phyloP scores from a whole-genome alignment of 495 filamentous ascomycete species.

The Stereocaulon alpinum region DNA sequence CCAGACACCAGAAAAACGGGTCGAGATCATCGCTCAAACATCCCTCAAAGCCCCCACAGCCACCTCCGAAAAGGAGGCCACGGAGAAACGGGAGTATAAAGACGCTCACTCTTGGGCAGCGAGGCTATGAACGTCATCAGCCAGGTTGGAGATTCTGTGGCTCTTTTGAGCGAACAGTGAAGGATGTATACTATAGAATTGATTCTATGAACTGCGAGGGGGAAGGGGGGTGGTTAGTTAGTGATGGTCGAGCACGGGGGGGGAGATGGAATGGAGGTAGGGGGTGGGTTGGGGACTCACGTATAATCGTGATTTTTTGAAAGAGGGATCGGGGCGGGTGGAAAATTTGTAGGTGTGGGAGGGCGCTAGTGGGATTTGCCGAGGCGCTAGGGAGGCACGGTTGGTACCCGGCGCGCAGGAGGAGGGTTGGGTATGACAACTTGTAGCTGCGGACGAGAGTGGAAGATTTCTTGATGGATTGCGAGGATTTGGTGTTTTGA shows the following conservation, averaged over 20 bases:
- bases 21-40: slow-evolving; percentile 62
- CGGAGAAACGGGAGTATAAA: slow-evolving; percentile 42
- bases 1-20: slow-evolving; percentile 46
- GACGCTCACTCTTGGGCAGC: slow-evolving; percentile 60
- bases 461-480: too few species aligned
- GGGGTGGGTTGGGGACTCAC: not conserved
- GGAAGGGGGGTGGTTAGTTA: not conserved
- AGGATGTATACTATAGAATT: slow-evolving; percentile 82
- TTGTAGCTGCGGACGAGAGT: too few species aligned
- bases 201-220: slow-evolving; percentile 55
- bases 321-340: not conserved
- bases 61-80: not conserved
- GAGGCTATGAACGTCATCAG: slow-evolving; percentile 58
- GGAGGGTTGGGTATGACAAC: too few species aligned
- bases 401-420: not conserved
- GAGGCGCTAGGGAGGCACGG: not conserved
- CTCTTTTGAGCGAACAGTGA: slow-evolving; percentile 70
- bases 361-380: not conserved
- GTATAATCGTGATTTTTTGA: slow-evolving; percentile 3
- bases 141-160: slow-evolving; percentile 68
- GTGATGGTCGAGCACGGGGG: too few species aligned
- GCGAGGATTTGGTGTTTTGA: too few species aligned
- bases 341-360: not conserved
- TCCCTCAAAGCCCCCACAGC: slow-evolving; percentile 28
- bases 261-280: not conserved